Evolutionary conservation across 2,329 filamentous ascomycete species (phyloP).

Genomic region (Epichloe sp.): DNA sequence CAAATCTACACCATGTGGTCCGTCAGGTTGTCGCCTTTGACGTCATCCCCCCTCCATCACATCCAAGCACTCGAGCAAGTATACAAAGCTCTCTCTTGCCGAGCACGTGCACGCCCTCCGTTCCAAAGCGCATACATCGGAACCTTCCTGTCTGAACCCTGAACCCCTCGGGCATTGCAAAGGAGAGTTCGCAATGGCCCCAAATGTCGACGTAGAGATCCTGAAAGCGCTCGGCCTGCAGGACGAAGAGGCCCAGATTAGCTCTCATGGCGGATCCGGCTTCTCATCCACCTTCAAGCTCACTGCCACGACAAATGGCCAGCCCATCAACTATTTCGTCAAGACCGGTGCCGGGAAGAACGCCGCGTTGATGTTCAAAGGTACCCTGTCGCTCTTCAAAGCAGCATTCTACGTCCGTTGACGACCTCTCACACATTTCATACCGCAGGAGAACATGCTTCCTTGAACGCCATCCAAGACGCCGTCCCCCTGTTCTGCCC

Average conservation of each 20-base stretch:
- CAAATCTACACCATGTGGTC: too few relatives aligned
- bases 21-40: too few relatives aligned
- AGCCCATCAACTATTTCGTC: slow-evolving; percentile 50
- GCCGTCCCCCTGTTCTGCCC: slow-evolving; percentile 68
- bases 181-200: too few relatives aligned
- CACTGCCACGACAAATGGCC: slow-evolving; percentile 31
- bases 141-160: too few relatives aligned
- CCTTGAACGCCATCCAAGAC: slow-evolving; percentile 66
- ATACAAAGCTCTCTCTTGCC: too few relatives aligned
- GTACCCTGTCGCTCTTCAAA: slow-evolving; percentile 20
- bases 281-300: slow-evolving; percentile 56
- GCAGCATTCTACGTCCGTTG: background rate
- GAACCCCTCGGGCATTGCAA: too few relatives aligned
- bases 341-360: slow-evolving; percentile 52
- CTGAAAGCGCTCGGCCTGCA: slow-evolving; percentile 47
- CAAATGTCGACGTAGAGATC: slow-evolving; percentile 45
- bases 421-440: background rate
- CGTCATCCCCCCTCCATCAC: too few relatives aligned
- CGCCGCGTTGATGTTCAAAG: slow-evolving; percentile 57
- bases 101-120: too few relatives aligned
- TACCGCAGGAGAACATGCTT: slow-evolving; percentile 59
- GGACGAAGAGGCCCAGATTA: slow-evolving; percentile 37
- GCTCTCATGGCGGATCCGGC: slow-evolving; percentile 51
- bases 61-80: too few relatives aligned
- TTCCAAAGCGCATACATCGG: too few relatives aligned